phyloP scores from a whole-genome alignment of 1,284 basidiomycete species.

The Earliella scabrosa region DNA sequence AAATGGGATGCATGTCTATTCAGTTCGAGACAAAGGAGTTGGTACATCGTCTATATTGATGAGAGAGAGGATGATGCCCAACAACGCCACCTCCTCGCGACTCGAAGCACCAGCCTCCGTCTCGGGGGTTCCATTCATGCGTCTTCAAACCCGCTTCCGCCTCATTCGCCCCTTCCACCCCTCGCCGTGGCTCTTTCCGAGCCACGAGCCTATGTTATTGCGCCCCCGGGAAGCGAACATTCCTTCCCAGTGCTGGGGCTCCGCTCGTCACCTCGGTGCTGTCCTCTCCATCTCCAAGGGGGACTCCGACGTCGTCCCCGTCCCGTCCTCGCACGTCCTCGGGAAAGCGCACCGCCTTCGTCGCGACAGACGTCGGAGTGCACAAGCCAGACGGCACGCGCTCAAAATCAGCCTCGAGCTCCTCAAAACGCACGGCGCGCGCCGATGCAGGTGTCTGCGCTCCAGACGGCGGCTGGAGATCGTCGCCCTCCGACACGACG shows the following conservation, averaged over 20 bases:
- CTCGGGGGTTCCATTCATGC: background rate
- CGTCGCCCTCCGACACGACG: constrained; percentile 1
- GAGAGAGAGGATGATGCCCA: no score
- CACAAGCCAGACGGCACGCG: background rate
- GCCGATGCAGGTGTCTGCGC: constrained; percentile 7
- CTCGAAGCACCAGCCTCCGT: no score
- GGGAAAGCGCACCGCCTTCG: constrained; percentile 17
- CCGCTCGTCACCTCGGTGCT: background rate
- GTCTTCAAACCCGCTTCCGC: background rate
- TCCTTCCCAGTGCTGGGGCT: constrained; percentile 8
- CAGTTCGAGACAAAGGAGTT: no score
- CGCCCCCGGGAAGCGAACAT: constrained; percentile 33
- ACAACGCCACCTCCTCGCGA: no score
- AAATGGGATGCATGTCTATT: no score
- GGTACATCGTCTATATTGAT: no score
- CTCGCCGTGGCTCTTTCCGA: constrained; percentile 16
- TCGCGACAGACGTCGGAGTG: constrained; percentile 2
- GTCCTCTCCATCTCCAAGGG: background rate
- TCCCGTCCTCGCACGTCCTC: background rate
- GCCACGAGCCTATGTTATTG: constrained; percentile 44
- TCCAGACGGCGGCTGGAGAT: background rate
- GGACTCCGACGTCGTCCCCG: background rate
- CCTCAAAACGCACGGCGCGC: constrained; percentile 12
- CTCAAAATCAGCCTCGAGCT: constrained; percentile 2
- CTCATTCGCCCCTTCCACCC: background rate